Evolutionary conservation across 805 yeast species (phyloP), one percentile per base, ranked within the genome.

Genomic region (Scheffersomyces coipomensis): DNA sequence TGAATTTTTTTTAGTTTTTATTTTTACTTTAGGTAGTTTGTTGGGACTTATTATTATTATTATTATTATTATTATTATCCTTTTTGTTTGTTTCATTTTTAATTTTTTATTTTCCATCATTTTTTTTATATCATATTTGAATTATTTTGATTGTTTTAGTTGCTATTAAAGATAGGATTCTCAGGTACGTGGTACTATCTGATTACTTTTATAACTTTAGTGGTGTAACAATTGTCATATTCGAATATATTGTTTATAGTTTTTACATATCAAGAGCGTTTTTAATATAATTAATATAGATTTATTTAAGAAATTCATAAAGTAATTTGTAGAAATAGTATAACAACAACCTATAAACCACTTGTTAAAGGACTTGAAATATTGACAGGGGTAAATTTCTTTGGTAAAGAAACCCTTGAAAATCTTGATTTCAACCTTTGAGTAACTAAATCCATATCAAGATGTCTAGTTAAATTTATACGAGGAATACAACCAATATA

Each of bases 401-500:
- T 86, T 15, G 99, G 99, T 62, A 93, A 71, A 2, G 83, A 80
- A 30, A 93, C 98, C 54, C 97, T 79, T 34, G 81, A 73, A 62
- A 91, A 93, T 52, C 95, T 79, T 35, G 85, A 79, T 58, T 81
- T 80, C 51, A 93, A 74, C 54, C 84, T 85, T 52, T 85, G 91
- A 21, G 84, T 77, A 18, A 93, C 91, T 53, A 88, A 77, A 55
- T 88, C 96, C 76, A 88, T 79, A 58, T 93, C 99, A 60, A 93
- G 71, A 63, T 93, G 97, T 58, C 96, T 81, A 1, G 99, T 93
- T 52, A 93, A 73, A 41, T 88, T 83, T 39, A 89, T 80, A 53
- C 93, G 80, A 34, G 97, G 95, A 51, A 93, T 93, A 56, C 97
- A 91, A 19, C 97, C 90, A 46, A 93, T 93, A 64, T 93, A 91